Base-by-base conservation (phyloP, 805 yeast species). In the Saccharomycopsis olivae region DNA sequence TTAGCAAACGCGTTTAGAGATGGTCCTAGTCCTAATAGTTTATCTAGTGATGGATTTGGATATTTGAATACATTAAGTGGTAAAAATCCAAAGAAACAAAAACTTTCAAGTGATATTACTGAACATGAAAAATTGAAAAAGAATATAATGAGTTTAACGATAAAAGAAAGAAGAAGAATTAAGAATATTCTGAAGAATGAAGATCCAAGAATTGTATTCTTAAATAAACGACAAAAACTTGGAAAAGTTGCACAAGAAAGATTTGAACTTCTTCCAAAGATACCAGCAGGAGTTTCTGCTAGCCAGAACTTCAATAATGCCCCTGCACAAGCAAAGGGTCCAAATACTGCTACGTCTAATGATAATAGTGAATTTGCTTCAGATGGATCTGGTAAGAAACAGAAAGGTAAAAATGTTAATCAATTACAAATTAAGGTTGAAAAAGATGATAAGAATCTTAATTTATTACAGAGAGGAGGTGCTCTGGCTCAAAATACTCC, bases 101-200 rank as follows among this genome's bases (percentile, higher is more conserved):
- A 41, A 17, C 10, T 33, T 24, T 37, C 38, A 27, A 33, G 28
- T 32, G 48, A 38, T 56, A 68, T 64, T 41, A 64, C 82, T 6
- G 95, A 86, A 58, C 75, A 83, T 55, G 94, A 84, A 51, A 73
- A 75, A 47, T 68, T 92, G 54, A 86, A 88, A 53, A 81, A 76
- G 53, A 89, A 86, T 57, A 81, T 89, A 31, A 72, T 92, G 76
- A 79, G 89, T 2, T 65, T 89, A 49, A 85, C 96, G 0, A 73
- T 81, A 2, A 68, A 82, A 48, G 98, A 92, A 55, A 65, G 97
- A 46, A 71, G 85, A 48, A 67, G 97, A 54, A 75, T 89, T 44
- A 85, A 87, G 55, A 74, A 73, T 41, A 86, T 89, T 33, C 95
- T 97, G 1, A 82, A 81, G 51, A 77, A 89, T 18, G 96, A 97